Percentiles rank a stretch among this genome's conserved stretches.
These are phyloP conservation scores for Zopfochytrium polystomum DNA, from an alignment of 371 early-diverging fungal species.

Conservation along the genomic window DNA sequence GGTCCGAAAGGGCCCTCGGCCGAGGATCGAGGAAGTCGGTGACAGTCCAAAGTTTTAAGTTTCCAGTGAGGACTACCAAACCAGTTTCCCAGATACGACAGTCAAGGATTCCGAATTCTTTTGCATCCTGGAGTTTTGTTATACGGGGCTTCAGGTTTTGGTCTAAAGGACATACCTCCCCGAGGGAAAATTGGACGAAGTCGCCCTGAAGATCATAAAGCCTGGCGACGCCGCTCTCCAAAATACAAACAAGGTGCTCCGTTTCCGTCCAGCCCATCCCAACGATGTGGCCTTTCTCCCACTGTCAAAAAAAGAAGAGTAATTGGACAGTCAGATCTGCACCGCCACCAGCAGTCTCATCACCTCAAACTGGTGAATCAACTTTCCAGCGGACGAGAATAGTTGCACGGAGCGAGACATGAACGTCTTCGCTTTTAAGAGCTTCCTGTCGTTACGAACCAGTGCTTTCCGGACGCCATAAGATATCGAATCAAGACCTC, in stretches of 20 bases:
- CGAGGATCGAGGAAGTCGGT: conserved; percentile 82
- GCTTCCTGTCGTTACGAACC: conserved; percentile 82
- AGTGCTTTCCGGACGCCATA: conserved; percentile 71
- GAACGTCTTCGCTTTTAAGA: conserved; percentile 54
- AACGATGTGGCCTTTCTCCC: conserved; percentile 87
- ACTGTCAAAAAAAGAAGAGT: conserved; percentile 47
- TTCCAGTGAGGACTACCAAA: conserved; percentile 83
- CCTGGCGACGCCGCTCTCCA: conserved; percentile 84
- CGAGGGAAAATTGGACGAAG: conserved; percentile 76
- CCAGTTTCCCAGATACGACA: conserved; percentile 86
- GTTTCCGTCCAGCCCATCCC: conserved; percentile 85
- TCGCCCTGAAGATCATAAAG: conserved; percentile 80
- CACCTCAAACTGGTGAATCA: conserved; percentile 82
- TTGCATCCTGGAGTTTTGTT: conserved; percentile 66
- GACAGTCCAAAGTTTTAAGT: conserved; percentile 74
- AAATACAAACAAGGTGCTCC: conserved; percentile 83
- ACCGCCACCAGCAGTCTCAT: neutral
- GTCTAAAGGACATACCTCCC: conserved; percentile 42
- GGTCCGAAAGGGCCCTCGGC: conserved; percentile 73
- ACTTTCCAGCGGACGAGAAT: conserved; percentile 80
- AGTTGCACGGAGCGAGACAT: conserved; percentile 67
- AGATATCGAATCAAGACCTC: too few species aligned
- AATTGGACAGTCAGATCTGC: too few species aligned
- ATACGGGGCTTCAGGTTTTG: neutral
- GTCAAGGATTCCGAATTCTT: conserved; percentile 72